Conservation (phyloP, 2,329 filamentous ascomycete species). For the Geosmithia flava region DNA sequence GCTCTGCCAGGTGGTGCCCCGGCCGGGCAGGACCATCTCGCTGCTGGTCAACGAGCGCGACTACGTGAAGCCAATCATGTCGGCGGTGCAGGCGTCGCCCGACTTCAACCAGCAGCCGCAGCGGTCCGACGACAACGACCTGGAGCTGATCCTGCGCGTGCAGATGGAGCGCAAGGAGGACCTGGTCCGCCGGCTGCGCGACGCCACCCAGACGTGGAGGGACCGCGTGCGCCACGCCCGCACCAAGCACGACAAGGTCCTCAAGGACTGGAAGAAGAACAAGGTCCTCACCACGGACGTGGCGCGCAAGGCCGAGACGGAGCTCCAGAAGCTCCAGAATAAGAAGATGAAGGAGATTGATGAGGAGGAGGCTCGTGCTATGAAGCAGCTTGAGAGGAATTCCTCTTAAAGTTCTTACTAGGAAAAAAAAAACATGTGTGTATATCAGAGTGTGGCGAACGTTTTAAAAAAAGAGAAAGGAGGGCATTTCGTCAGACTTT, state of each 20-base stretch:
- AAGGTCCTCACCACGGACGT: constrained; percentile 30
- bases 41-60: constrained; percentile 27
- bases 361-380: constrained; percentile 32
- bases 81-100: constrained; percentile 36
- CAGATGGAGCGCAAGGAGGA: constrained; percentile 40
- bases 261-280: constrained; percentile 36
- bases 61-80: constrained; percentile 42
- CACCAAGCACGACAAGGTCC: constrained; percentile 32
- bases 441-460: not conserved
- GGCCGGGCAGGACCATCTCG: constrained; percentile 24
- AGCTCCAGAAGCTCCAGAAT: constrained; percentile 36
- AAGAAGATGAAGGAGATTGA: constrained; percentile 40
- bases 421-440: too few species aligned
- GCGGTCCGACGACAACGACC: constrained; percentile 42
- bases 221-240: constrained; percentile 34
- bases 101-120: constrained; percentile 51
- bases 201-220: constrained; percentile 35
- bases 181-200: constrained; percentile 27
- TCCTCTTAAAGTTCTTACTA: constrained; percentile 1
- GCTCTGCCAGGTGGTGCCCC: constrained; percentile 40
- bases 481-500: not conserved
- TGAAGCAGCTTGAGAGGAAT: constrained; percentile 24
- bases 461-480: not conserved
- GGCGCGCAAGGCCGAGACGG: constrained; percentile 32
- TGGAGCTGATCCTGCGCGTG: constrained; percentile 42